Conservation (phyloP, 2,329 filamentous ascomycete species). For the Paradendryphiella salina region DNA sequence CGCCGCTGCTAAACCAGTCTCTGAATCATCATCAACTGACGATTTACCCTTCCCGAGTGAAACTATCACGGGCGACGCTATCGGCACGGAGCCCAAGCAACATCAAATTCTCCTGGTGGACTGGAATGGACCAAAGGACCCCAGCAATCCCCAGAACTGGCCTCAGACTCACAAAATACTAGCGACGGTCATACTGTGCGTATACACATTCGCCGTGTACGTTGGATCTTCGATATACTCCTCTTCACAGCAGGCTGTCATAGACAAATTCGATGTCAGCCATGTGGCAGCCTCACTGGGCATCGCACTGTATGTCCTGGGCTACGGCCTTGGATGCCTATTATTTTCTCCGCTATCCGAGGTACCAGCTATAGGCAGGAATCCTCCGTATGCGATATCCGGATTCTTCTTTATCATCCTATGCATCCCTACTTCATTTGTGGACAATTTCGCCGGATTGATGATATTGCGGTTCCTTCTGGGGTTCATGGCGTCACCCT, state of each 20-base stretch:
- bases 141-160: constrained; percentile 47
- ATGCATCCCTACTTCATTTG: constrained; percentile 65
- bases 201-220: constrained; percentile 64
- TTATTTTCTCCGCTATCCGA: constrained; percentile 69
- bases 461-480: constrained; percentile 55
- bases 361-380: constrained; percentile 67
- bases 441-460: constrained; percentile 64
- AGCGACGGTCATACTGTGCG: constrained; percentile 41
- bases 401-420: constrained; percentile 70
- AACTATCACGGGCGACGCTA: constrained; percentile 11
- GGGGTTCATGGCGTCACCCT: constrained; percentile 43
- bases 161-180: constrained; percentile 35
- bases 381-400: constrained; percentile 67
- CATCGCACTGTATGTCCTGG: constrained; percentile 64
- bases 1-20: constrained; percentile 16
- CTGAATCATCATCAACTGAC: constrained; percentile 25
- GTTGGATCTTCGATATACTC: constrained; percentile 57
- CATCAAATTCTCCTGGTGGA: constrained; percentile 41
- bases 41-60: constrained; percentile 17
- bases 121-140: constrained; percentile 46
- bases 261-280: constrained; percentile 57
- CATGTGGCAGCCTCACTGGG: constrained; percentile 59
- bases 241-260: constrained; percentile 50
- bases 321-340: constrained; percentile 63
- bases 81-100: constrained; percentile 25